Conservation (phyloP, 2,329 filamentous ascomycete genomes). For the Pseudogymnoascus sp. region DNA sequence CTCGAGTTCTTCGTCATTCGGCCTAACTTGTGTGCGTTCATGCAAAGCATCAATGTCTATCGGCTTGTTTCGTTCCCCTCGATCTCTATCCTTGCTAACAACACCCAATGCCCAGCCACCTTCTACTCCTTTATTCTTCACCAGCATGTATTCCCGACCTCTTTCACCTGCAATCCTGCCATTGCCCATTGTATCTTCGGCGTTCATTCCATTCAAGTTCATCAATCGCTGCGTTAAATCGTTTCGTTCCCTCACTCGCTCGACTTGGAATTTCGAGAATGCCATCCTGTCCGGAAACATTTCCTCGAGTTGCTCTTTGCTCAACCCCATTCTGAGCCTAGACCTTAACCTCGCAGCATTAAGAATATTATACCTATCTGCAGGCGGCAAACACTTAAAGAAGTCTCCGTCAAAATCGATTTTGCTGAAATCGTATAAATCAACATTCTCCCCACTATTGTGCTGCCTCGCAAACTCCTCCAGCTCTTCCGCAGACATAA, state of each 20-base stretch:
- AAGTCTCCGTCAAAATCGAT: constrained; percentile 97
- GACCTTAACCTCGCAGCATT: constrained; percentile 87
- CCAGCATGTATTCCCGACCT: constrained; percentile 87
- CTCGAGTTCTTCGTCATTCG: constrained; percentile 49
- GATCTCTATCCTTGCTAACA: constrained; percentile 74
- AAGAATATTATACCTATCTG: constrained; percentile 92
- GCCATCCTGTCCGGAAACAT: constrained; percentile 99
- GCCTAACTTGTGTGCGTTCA: constrained; percentile 40
- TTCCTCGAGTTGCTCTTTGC: constrained; percentile 86
- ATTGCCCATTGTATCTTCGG: constrained; percentile 59
- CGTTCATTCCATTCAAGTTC: constrained; percentile 85
- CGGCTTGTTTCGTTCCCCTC: constrained; percentile 72
- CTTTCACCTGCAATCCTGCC: constrained; percentile 73
- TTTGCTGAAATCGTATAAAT: constrained; percentile 92
- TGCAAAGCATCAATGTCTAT: constrained; percentile 75
- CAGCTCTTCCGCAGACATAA: constrained; percentile 92
- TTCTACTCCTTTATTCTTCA: constrained; percentile 90
- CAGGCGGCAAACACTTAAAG: constrained; percentile 81
- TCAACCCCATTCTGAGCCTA: constrained; percentile 87
- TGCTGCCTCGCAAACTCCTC: constrained; percentile 93
- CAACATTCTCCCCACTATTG: constrained; percentile 82
- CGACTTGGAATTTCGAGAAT: constrained; percentile 93
- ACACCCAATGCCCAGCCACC: constrained; percentile 95
- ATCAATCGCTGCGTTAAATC: constrained; percentile 91
- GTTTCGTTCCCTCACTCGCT: constrained; percentile 85